Conservation (phyloP, 306 rosid species). For the Neltuma alba region DNA sequence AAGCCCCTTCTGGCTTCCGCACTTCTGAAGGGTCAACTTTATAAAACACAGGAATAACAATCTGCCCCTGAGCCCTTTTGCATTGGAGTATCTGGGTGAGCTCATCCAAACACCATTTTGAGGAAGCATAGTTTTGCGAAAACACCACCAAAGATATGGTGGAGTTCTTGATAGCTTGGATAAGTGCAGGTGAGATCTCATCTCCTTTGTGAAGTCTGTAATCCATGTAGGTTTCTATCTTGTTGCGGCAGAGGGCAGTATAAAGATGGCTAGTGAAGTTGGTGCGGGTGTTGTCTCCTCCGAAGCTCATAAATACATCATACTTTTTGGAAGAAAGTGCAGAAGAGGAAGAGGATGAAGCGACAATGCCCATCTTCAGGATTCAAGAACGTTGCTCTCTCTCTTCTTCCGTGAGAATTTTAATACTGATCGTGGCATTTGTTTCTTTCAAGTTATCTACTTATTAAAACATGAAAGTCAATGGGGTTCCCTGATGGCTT, state of each 20-base stretch:
- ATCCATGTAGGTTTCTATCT: conserved; percentile 15
- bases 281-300: not conserved
- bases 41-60: conserved; percentile 34
- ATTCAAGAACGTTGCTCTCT: not conserved
- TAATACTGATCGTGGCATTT: not conserved
- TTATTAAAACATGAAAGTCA: too few species aligned
- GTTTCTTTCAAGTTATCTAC: too few species aligned
- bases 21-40: conserved; percentile 12
- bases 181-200: not conserved
- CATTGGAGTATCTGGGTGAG: not conserved
- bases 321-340: not conserved
- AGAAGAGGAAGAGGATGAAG: not conserved
- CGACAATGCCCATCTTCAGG: not conserved
- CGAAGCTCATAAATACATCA: not conserved
- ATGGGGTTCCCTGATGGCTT: too few species aligned
- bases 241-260: not conserved
- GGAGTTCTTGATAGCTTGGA: conserved; percentile 1
- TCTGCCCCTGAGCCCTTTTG: not conserved
- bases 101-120: conserved; percentile 27
- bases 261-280: conserved; percentile 18
- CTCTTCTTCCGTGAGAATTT: not conserved
- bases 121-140: conserved; percentile 16
- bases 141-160: not conserved
- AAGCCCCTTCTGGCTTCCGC: not conserved
- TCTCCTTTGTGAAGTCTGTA: not conserved